A percentile compares a stretch with the other conserved stretches of the same genome.
These are phyloP conservation scores for Diaporthe vaccinii DNA, from an alignment of 2,329 filamentous ascomycete genomes.

Conservation along the genomic window DNA sequence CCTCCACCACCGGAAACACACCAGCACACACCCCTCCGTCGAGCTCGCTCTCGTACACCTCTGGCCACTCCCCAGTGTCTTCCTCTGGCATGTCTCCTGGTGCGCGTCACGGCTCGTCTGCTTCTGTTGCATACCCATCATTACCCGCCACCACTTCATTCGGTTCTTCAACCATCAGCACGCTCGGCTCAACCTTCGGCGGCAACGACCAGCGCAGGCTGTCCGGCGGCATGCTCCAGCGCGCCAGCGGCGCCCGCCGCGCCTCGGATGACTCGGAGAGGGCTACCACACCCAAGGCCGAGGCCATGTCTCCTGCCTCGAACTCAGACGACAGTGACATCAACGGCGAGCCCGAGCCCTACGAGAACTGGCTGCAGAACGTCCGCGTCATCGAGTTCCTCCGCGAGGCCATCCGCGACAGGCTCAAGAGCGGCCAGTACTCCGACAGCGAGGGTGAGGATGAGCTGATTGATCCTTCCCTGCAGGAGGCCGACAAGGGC, in stretches of 20 bases:
- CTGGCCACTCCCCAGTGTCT: constrained; percentile 82
- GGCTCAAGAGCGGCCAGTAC: constrained; percentile 70
- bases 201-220: constrained; percentile 71
- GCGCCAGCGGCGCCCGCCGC: constrained; percentile 61
- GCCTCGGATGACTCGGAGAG: constrained; percentile 55
- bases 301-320: constrained; percentile 62
- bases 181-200: constrained; percentile 77
- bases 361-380: constrained; percentile 76
- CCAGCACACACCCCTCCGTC: constrained; percentile 83
- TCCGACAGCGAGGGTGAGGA: constrained; percentile 52
- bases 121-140: constrained; percentile 79
- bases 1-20: constrained; percentile 72
- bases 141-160: constrained; percentile 80
- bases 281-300: constrained; percentile 60
- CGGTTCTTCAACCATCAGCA: constrained; percentile 77
- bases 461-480: constrained; percentile 50
- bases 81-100: constrained; percentile 77
- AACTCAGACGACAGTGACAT: constrained; percentile 69
- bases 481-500: constrained; percentile 47
- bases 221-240: constrained; percentile 77
- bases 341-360: constrained; percentile 69
- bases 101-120: constrained; percentile 71
- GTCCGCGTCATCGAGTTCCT: constrained; percentile 75
- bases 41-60: constrained; percentile 81
- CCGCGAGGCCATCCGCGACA: constrained; percentile 68